phyloP scores from a whole-genome alignment of 192 early-diverging fungal genomes.

The Pilaira anomala region DNA sequence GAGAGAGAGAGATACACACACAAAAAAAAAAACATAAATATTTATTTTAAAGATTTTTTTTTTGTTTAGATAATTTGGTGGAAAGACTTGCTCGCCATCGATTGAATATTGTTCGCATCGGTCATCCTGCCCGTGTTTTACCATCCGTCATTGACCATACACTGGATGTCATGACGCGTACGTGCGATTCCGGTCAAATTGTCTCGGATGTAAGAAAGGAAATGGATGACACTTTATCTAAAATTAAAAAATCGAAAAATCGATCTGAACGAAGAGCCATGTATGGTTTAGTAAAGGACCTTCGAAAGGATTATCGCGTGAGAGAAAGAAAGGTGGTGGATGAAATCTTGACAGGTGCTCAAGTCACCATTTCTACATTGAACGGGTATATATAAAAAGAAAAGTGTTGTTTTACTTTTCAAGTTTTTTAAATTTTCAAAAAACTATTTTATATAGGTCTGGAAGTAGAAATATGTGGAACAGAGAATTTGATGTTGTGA shows the following conservation, averaged over 20 bases:
- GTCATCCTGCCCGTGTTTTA: slow-evolving; percentile 81
- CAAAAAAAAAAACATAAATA: no score
- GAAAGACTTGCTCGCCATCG: slow-evolving; percentile 65
- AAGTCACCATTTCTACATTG: slow-evolving; percentile 77
- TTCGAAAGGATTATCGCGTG: slow-evolving; percentile 63
- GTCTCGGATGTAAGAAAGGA: slow-evolving; percentile 75
- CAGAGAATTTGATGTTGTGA: slow-evolving; percentile 73
- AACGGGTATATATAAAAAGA: slow-evolving; percentile 49
- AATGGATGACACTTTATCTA: slow-evolving; percentile 63
- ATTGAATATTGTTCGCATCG: slow-evolving; percentile 71
- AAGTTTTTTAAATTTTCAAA: not conserved
- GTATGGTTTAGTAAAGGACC: slow-evolving; percentile 60
- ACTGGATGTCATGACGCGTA: slow-evolving; percentile 64
- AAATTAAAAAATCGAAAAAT: slow-evolving; percentile 60
- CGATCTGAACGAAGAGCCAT: slow-evolving; percentile 58
- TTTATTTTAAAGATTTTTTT: no score
- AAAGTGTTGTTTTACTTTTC: not conserved
- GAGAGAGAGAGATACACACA: no score
- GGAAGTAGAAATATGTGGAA: slow-evolving; percentile 47
- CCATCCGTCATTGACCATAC: slow-evolving; percentile 63
- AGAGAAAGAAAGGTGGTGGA: slow-evolving; percentile 70
- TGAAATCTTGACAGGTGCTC: slow-evolving; percentile 52
- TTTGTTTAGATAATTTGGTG: slow-evolving; percentile 71
- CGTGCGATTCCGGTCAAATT: slow-evolving; percentile 68
- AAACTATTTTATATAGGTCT: slow-evolving; percentile 23